phyloP scores from a whole-genome alignment of 106 monocot genomes.

The Dendrobium chrysotoxum region DNA sequence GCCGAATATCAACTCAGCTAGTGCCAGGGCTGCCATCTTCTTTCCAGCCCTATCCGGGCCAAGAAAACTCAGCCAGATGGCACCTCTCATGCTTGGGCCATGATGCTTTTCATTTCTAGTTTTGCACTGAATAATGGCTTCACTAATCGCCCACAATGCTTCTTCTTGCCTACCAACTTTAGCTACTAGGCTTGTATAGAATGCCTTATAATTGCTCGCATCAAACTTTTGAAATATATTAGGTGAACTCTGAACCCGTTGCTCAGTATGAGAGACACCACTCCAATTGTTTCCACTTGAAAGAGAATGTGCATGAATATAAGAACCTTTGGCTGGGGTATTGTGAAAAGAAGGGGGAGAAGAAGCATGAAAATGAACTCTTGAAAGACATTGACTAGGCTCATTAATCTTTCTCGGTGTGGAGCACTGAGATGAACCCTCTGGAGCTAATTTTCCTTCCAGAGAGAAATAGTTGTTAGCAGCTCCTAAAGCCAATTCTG shows the following conservation, averaged over 20 bases:
- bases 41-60: conserved; percentile 72
- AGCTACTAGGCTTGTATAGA: conserved; percentile 39
- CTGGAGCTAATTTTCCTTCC: conserved; percentile 9
- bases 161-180: conserved; percentile 80
- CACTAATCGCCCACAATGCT: conserved; percentile 45
- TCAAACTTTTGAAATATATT: conserved; percentile 22
- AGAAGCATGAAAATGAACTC: conserved; percentile 9
- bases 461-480: conserved; percentile 15
- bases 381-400: conserved; percentile 6
- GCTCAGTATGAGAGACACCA: conserved; percentile 13
- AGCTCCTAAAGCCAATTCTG: conserved; percentile 74
- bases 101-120: conserved; percentile 28
- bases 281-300: conserved; percentile 5
- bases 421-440: conserved; percentile 7
- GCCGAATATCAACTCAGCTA: conserved; percentile 66
- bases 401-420: conserved; percentile 25
- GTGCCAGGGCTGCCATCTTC: conserved; percentile 47
- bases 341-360: neutral
- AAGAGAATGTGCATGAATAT: neutral
- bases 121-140: conserved; percentile 36
- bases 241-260: conserved; percentile 1
- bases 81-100: conserved; percentile 33
- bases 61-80: conserved; percentile 70
- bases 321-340: neutral
- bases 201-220: conserved; percentile 46